phyloP scores from a whole-genome alignment of 108 stramenopile genomes.

The Cyclotella atomus region DNA sequence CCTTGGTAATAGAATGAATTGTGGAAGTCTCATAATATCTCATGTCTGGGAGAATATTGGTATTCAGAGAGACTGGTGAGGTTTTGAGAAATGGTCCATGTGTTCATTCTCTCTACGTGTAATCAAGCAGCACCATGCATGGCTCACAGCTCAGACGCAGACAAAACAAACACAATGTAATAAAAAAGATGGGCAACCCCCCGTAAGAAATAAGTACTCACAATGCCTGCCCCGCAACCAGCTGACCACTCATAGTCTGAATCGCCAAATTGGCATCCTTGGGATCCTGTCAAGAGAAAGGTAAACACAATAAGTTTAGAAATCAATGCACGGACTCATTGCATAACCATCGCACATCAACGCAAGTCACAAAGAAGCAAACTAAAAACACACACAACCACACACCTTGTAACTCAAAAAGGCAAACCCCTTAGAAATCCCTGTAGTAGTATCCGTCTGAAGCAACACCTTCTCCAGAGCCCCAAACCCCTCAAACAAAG shows the following conservation, averaged over 20 bases:
- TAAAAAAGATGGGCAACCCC: slow-evolving; percentile 1
- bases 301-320: too few relatives aligned
- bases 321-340: too few relatives aligned
- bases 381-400: too few relatives aligned
- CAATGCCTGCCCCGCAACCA: slow-evolving; percentile 59
- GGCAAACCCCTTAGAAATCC: slow-evolving; percentile 74
- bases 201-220: slow-evolving; percentile 38
- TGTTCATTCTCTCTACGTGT: neutral
- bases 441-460: slow-evolving; percentile 71
- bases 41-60: slow-evolving; percentile 31
- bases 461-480: slow-evolving; percentile 69
- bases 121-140: too few relatives aligned
- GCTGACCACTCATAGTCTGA: slow-evolving; percentile 82
- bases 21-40: slow-evolving; percentile 7
- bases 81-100: slow-evolving; percentile 9
- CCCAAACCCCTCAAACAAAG: slow-evolving; percentile 85
- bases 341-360: too few relatives aligned
- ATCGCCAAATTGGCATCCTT: slow-evolving; percentile 88
- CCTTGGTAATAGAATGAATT: neutral
- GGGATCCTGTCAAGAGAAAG: too few relatives aligned
- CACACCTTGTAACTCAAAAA: slow-evolving; percentile 78
- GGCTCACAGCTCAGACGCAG: too few relatives aligned
- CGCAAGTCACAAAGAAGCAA: too few relatives aligned
- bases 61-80: slow-evolving; percentile 48
- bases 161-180: neutral